phyloP scores from a whole-genome alignment of 2,329 filamentous ascomycete species.

The Colletotrichum brevisporum region DNA sequence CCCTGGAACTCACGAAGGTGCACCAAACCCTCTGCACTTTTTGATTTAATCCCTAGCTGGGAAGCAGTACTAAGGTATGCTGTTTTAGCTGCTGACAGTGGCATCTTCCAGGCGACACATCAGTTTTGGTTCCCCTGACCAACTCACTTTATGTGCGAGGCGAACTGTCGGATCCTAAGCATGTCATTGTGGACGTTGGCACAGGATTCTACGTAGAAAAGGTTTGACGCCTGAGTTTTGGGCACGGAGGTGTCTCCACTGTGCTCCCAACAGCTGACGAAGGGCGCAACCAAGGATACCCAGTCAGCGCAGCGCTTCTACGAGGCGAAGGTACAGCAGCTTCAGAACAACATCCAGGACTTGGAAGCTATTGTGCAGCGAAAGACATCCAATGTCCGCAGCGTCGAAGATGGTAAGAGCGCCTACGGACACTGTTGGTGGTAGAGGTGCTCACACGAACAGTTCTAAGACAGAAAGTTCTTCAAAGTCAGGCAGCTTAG shows the following conservation, averaged over 20 bases:
- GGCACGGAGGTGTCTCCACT: neutral
- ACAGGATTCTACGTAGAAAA: constrained; percentile 98
- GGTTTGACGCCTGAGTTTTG: constrained; percentile 57
- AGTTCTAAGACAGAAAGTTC: constrained; percentile 61
- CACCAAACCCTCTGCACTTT: neutral
- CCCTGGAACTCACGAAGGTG: constrained; percentile 50
- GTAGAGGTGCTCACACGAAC: constrained; percentile 1
- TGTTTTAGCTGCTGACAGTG: constrained; percentile 1
- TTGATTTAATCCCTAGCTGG: neutral
- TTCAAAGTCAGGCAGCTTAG: constrained; percentile 48
- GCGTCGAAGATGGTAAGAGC: constrained; percentile 86
- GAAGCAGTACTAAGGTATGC: neutral
- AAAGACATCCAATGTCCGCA: constrained; percentile 87
- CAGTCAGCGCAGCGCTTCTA: constrained; percentile 71
- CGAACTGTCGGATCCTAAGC: constrained; percentile 78
- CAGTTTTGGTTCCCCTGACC: constrained; percentile 91
- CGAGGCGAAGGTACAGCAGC: constrained; percentile 67
- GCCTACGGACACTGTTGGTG: neutral
- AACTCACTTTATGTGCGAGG: constrained; percentile 96
- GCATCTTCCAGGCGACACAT: constrained; percentile 50
- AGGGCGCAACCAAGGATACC: constrained; percentile 44
- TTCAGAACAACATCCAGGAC: constrained; percentile 68
- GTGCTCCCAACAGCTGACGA: neutral
- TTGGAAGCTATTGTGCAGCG: constrained; percentile 70
- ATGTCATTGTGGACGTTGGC: constrained; percentile 91